These are phyloP conservation scores for Irpex sp. DNA, from an alignment of 1,284 basidiomycete genomes.

Conservation along the genomic window DNA sequence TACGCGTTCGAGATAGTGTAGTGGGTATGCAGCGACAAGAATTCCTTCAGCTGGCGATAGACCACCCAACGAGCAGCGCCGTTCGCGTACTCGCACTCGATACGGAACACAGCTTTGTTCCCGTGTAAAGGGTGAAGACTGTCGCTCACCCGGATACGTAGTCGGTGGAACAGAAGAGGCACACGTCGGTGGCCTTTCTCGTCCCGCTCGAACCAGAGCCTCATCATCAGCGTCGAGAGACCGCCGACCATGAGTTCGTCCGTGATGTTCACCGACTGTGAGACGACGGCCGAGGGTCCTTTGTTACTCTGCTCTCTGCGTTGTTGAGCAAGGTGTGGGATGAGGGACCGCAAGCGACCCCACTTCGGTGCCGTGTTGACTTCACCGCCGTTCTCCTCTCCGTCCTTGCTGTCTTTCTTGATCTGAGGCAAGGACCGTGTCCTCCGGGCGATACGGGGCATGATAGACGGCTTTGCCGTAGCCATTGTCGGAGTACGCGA, in stretches of 20 bases:
- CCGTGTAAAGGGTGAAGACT: conserved; percentile 78
- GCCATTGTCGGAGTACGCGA: conserved; percentile 6
- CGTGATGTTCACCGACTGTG: conserved; percentile 66
- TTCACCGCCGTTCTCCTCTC: conserved; percentile 1
- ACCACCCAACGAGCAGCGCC: conserved; percentile 95
- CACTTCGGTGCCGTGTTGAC: conserved; percentile 37
- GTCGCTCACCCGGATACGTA: conserved; percentile 82
- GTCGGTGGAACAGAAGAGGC: conserved; percentile 82
- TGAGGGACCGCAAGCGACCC: conserved; percentile 54
- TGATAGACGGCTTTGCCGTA: conserved; percentile 3
- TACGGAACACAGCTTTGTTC: conserved; percentile 81
- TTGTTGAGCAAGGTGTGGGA: conserved; percentile 50
- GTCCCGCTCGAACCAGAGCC: conserved; percentile 89
- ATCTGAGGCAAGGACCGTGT: conserved; percentile 44
- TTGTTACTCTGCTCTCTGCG: conserved; percentile 19
- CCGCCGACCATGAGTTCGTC: conserved; percentile 83
- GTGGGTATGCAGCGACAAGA: conserved; percentile 86
- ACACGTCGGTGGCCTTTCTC: conserved; percentile 82
- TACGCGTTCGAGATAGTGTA: conserved; percentile 85
- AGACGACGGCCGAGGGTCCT: conserved; percentile 43
- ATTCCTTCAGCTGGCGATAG: conserved; percentile 92
- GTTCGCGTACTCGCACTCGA: conserved; percentile 96
- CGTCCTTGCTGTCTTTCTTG: conserved; percentile 14
- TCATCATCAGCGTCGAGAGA: conserved; percentile 77
- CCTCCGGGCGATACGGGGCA: conserved; percentile 17